Evolutionary conservation across 768 basidiomycete species (phyloP), one percentile per base, ranked within the genome.

Genomic region (Boletus speciosus): DNA sequence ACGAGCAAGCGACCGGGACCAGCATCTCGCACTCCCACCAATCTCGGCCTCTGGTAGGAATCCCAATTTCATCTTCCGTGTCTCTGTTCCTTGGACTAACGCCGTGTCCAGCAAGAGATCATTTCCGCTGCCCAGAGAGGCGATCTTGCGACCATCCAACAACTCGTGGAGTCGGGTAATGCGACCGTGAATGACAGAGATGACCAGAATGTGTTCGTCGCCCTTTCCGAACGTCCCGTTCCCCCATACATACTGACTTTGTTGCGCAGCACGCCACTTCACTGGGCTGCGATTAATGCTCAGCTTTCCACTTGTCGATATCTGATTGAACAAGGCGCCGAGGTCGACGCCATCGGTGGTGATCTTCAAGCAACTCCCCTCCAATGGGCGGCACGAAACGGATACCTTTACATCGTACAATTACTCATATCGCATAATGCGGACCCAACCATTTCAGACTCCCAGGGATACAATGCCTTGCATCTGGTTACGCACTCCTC

Each of bases 261-360:
- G 42, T 46, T 34, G 11, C 47, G 8, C 39, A 71, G 69, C 57
- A 96, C 95, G 0, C 88, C 97, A 2, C 81, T 99, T 2, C 97
- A 99, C 67, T 99, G 97, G 97, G 95, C 97, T 8, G 88, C 95
- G 1, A 98, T 98, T 66, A 98, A 98, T 63, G 94, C 93, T 4
- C 93, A 98, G 66, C 76, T 96, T n/a, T 78, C 84, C 1, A 86
- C 89, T 25, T 97, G 93, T 71, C 82, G 88, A 34, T 90, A 86
- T 61, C 78, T 99, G 16, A 76, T 99, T 35, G 91, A 94, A 59
- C 85, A 92, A 62, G 96, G 95, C 21, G 96, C 96, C 0, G 92
- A 96, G 51, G 90, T 98, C 19, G 97, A 99, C 60, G 91, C 93
- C 4, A 74, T 89, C 9, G 97, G 97, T 19, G 97, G 97, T 5